Conservation (phyloP, 495 filamentous ascomycete genomes). For the Elaphomyces granulatus region DNA sequence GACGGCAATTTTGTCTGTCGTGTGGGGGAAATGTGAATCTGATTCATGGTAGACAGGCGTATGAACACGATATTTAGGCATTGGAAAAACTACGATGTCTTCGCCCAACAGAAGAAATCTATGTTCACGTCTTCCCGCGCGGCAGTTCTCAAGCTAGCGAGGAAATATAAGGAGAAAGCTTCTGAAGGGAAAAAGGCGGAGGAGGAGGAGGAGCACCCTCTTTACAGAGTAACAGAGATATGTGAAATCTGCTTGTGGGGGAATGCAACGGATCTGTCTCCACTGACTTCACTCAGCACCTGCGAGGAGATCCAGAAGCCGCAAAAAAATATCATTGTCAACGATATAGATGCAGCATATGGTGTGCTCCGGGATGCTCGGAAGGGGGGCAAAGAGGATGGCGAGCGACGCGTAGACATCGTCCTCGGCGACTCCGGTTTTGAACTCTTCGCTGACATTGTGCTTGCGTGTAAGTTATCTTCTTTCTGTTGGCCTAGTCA, state of each 20-base stretch:
- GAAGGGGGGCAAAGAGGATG: conserved; percentile 32
- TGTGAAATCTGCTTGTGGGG: conserved; percentile 97
- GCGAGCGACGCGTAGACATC: conserved; percentile 66
- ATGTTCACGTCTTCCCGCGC: conserved; percentile 88
- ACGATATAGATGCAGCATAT: conserved; percentile 66
- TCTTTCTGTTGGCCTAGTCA: conserved; percentile 65
- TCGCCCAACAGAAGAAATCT: conserved; percentile 76
- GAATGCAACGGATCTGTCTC: conserved; percentile 88
- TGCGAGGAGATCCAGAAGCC: conserved; percentile 96
- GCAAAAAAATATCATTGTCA: conserved; percentile 81
- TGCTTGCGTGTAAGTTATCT: conserved; percentile 85
- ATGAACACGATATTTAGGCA: conserved; percentile 61
- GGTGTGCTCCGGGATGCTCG: conserved; percentile 49
- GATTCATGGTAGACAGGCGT: conserved; percentile 38
- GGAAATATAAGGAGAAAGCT: conserved; percentile 46
- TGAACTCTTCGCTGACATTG: conserved; percentile 87
- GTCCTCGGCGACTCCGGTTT: conserved; percentile 94
- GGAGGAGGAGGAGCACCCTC: conserved; percentile 52
- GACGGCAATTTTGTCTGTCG: conserved; percentile 2
- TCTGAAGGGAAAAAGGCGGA: conserved; percentile 24
- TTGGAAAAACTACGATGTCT: conserved; percentile 91
- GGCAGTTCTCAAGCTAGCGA: conserved; percentile 78
- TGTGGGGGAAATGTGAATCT: neutral
- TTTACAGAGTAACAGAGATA: conserved; percentile 81
- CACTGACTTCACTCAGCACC: conserved; percentile 74